Evolutionary conservation across 1,284 basidiomycete species (phyloP).

Genomic region (Pascua guehoae): DNA sequence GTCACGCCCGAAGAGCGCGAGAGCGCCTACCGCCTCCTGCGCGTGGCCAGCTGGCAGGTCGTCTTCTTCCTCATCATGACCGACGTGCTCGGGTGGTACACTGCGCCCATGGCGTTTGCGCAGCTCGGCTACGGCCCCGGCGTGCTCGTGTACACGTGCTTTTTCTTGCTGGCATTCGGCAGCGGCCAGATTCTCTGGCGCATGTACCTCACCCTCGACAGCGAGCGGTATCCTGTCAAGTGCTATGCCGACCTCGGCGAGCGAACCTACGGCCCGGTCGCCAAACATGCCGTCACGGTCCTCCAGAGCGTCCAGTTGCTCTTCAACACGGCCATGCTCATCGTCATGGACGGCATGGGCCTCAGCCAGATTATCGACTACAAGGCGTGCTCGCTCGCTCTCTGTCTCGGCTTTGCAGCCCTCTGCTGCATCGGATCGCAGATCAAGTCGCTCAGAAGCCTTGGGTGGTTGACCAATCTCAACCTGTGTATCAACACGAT

Average conservation of each 20-base stretch:
- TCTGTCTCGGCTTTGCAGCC: slow-evolving; percentile 8
- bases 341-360: slow-evolving; percentile 8
- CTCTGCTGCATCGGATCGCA: slow-evolving; percentile 10
- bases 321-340: slow-evolving; percentile 12
- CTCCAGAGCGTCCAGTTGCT: slow-evolving; percentile 15
- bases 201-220: slow-evolving; percentile 20
- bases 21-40: slow-evolving; percentile 14
- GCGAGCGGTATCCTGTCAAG: slow-evolving; percentile 16
- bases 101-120: slow-evolving; percentile 37
- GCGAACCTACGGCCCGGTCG: slow-evolving; percentile 11
- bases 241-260: slow-evolving; percentile 21
- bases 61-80: slow-evolving; percentile 20
- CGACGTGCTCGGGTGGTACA: slow-evolving; percentile 42
- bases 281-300: slow-evolving; percentile 12
- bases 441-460: slow-evolving; percentile 14
- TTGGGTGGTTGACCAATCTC: slow-evolving; percentile 11
- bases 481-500: slow-evolving; percentile 9
- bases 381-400: slow-evolving; percentile 16
- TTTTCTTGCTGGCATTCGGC: slow-evolving; percentile 15
- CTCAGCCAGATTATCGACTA: slow-evolving; percentile 7
- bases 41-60: slow-evolving; percentile 16
- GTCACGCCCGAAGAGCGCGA: not conserved
- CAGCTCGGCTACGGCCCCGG: slow-evolving; percentile 28
- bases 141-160: slow-evolving; percentile 21
- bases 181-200: slow-evolving; percentile 21